phyloP scores from a whole-genome alignment of 1,284 basidiomycete species.

The Porphyrellus sp. region DNA sequence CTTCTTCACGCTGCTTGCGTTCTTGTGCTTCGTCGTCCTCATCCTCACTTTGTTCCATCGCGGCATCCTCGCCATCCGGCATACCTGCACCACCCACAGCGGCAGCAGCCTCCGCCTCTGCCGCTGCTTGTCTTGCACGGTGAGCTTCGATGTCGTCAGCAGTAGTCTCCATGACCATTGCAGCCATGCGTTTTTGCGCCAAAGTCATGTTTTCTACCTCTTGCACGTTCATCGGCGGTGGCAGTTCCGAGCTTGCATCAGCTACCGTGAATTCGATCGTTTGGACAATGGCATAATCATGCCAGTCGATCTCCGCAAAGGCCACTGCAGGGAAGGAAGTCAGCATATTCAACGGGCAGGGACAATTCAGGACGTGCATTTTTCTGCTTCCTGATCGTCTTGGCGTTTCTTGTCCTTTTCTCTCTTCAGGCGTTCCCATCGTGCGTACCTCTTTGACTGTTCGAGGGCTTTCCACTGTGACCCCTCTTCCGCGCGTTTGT shows the following conservation, averaged over 20 bases:
- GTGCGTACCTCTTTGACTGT: conserved; percentile 74
- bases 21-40: conserved; percentile 68
- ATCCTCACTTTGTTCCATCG: conserved; percentile 75
- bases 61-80: conserved; percentile 58
- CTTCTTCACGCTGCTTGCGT: conserved; percentile 68
- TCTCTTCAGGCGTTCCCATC: conserved; percentile 83
- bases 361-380: conserved; percentile 49
- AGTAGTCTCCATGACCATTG: conserved; percentile 96
- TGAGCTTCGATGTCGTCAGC: conserved; percentile 81
- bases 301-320: conserved; percentile 98
- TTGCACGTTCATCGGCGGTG: conserved; percentile 91
- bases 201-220: conserved; percentile 96
- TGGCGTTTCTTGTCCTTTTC: conserved; percentile 85
- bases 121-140: conserved; percentile 73
- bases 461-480: conserved; percentile 78
- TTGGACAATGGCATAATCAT: conserved; percentile 98
- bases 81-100: conserved; percentile 60
- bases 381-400: conserved; percentile 87
- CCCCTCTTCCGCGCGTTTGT: conserved; percentile 56
- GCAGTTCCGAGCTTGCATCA: conserved; percentile 88
- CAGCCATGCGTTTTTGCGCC: conserved; percentile 96
- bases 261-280: conserved; percentile 97
- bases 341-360: conserved; percentile 9
- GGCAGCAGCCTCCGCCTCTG: conserved; percentile 72
- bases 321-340: conserved; percentile 52